phyloP scores from a whole-genome alignment of 139 green algal genomes.

The Parachlorella kessleri region DNA sequence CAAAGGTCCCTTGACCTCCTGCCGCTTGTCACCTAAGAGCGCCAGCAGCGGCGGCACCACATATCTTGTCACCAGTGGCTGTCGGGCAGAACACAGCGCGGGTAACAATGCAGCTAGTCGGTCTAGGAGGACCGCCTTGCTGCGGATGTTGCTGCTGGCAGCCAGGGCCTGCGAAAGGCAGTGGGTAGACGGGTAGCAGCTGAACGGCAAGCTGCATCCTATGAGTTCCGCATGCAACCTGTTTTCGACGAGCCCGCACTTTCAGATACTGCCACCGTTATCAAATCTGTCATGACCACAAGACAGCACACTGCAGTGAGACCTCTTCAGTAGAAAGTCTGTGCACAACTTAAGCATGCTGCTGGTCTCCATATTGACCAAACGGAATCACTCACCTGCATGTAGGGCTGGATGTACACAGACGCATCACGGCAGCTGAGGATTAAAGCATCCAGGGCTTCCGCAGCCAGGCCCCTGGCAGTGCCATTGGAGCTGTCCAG shows the following conservation, averaged over 20 bases:
- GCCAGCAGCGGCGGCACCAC: slow-evolving; percentile 15
- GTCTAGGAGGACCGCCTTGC: slow-evolving; percentile 16
- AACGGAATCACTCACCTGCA: too few relatives aligned
- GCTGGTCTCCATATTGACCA: too few relatives aligned
- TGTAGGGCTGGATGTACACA: neutral
- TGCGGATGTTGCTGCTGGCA: neutral
- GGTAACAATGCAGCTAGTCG: neutral
- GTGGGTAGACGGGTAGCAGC: neutral
- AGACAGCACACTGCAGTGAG: neutral
- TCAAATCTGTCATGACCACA: too few relatives aligned
- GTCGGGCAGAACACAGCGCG: neutral
- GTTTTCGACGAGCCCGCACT: neutral
- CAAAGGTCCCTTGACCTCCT: slow-evolving; percentile 7
- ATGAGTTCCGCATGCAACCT: neutral
- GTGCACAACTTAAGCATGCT: too few relatives aligned
- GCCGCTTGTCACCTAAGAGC: slow-evolving; percentile 1
- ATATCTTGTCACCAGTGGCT: neutral
- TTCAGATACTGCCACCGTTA: neutral
- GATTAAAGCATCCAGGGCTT: neutral
- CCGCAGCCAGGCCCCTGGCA: neutral
- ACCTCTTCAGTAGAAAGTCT: neutral
- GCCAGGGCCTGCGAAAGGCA: neutral
- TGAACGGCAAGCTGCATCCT: neutral
- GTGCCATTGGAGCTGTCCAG: neutral
- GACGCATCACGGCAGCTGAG: neutral